A percentile compares a stretch with the other conserved stretches of the same genome.
phyloP scores from a whole-genome alignment of 306 rosid species.

The Vicia faba region DNA sequence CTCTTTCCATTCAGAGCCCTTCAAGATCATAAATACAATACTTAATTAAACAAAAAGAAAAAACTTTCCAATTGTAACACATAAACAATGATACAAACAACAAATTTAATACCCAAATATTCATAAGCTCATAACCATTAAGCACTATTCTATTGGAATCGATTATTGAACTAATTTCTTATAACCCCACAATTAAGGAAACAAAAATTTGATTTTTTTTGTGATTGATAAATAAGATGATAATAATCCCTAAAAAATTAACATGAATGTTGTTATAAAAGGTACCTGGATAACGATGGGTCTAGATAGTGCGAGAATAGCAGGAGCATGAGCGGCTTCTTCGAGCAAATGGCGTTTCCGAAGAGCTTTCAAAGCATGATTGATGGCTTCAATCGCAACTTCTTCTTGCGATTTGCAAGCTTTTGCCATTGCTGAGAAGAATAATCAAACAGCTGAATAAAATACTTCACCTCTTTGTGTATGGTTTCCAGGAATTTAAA shows the following conservation, averaged over 20 bases:
- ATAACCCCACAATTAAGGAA: neutral
- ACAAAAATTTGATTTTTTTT: neutral
- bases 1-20: constrained; percentile 99
- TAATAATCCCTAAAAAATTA: constrained; percentile 27
- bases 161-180: no score
- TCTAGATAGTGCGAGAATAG: constrained; percentile 69
- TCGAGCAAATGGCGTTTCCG: constrained; percentile 86
- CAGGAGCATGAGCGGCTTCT: constrained; percentile 98
- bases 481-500: neutral
- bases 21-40: constrained; percentile 27
- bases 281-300: constrained; percentile 67
- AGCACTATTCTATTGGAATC: no score
- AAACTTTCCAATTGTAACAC: constrained; percentile 8
- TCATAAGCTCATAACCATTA: no score
- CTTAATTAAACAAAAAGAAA: constrained; percentile 11
- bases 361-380: constrained; percentile 78
- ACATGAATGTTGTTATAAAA: constrained; percentile 6
- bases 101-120: neutral
- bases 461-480: constrained; percentile 10
- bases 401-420: constrained; percentile 56
- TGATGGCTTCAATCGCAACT: constrained; percentile 66
- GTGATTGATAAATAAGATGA: constrained; percentile 10
- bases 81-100: constrained; percentile 22
- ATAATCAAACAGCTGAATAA: constrained; percentile 15
- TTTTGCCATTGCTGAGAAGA: constrained; percentile 31